Evolutionary conservation across 495 filamentous ascomycete species (phyloP).

Genomic region (Podospora pseudoanserina): DNA sequence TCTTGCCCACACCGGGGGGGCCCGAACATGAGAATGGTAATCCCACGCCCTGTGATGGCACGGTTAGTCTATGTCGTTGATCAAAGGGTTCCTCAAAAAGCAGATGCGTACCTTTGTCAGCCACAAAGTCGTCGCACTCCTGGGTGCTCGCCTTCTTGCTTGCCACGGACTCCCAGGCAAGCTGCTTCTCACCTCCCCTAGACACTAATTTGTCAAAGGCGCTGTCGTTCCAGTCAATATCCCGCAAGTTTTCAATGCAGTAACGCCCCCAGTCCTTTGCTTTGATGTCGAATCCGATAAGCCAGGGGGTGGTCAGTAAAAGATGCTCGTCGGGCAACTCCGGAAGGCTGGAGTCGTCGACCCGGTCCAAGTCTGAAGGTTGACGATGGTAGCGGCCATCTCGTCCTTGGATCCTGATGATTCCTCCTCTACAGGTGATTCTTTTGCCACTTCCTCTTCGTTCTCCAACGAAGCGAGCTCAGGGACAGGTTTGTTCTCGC

Average conservation of each 20-base stretch:
- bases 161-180: constrained; percentile 47
- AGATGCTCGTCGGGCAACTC: constrained; percentile 34
- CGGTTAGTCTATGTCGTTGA: neutral
- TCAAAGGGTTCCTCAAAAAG: neutral
- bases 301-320: constrained; percentile 34
- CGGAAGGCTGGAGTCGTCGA: constrained; percentile 6
- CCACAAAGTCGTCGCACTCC: constrained; percentile 53
- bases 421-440: neutral
- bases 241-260: constrained; percentile 21
- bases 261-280: constrained; percentile 33
- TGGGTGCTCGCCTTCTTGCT: constrained; percentile 27
- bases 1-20: constrained; percentile 57
- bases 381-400: neutral
- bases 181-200: constrained; percentile 43
- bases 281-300: constrained; percentile 37
- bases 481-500: neutral
- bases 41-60: constrained; percentile 24
- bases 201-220: constrained; percentile 54
- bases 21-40: constrained; percentile 55
- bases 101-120: constrained; percentile 40
- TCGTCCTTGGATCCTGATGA: neutral
- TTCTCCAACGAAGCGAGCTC: neutral
- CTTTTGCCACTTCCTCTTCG: neutral
- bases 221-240: constrained; percentile 45
- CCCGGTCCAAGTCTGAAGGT: neutral